Evolutionary conservation across 805 yeast genomes (phyloP), one percentile per base, ranked within the genome.

Genomic region (Maudiozyma pseudohumilis): DNA sequence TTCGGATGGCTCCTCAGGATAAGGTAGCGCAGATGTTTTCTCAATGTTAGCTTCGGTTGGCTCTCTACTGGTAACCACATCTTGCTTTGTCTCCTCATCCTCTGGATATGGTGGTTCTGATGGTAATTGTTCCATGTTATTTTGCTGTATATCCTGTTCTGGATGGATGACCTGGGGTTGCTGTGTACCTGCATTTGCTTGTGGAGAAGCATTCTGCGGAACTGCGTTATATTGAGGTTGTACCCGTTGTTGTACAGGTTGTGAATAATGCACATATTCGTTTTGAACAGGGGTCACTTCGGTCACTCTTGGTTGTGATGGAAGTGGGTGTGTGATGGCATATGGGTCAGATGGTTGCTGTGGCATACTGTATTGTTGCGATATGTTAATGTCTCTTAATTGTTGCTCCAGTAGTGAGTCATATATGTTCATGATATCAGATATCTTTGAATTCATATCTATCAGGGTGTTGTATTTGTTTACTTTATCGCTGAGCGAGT

Each of bases 371-470:
- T 55, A 53, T 29, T 54, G 62, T 35, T 61, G 52, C 24, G 59
- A 52, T 33, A 56, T 18, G 40, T 52, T 63, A 49, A 45, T 72
- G 57, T 41, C 61, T 54, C 50, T 66, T 56, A 44, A 69, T 57
- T 53, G 77, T 58, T 21, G 66, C 41, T 87, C 94, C 41, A 86
- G 64, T 35, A 81, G 68, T 42, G 72, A 73, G 55, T 86, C 94
- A 50, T 86, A 87, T n/a, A 80, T 64, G 43, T 80, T 70, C 52
- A 77, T 72, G 23, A 85, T 78, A 5, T 86, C 77, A 38, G 82
- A 78, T 38, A 87, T 70, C 50, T 87, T 85, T 34, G 80, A 73
- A 60, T 82, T 85, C 74, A 83, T 66, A 34, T 81, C 84, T 44
- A 81, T 70, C 43, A 78, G 70, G 16, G 61, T 57, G 36, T 85